Percentiles rank a stretch among this genome's conserved stretches.
phyloP scores from a whole-genome alignment of 257 asterid species.

The Parsonsia alboflavescens region DNA sequence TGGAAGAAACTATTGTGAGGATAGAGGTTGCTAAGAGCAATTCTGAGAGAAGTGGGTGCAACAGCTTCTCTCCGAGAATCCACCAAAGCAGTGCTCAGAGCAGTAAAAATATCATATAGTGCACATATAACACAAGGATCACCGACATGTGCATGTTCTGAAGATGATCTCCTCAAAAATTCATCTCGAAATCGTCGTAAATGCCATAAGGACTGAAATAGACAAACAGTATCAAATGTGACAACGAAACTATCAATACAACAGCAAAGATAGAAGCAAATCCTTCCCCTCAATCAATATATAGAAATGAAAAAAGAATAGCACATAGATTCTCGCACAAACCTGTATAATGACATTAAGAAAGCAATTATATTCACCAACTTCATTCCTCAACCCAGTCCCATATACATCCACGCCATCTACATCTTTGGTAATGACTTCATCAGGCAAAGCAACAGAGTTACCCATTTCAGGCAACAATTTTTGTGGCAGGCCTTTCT shows the following conservation, averaged over 20 bases:
- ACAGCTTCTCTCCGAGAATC: constrained; percentile 63
- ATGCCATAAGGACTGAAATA: constrained; percentile 87
- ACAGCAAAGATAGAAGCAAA: constrained; percentile 1
- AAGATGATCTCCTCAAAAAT: constrained; percentile 59
- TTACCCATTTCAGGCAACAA: constrained; percentile 36
- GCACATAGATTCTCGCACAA: constrained; percentile 19
- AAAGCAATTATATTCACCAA: constrained; percentile 96
- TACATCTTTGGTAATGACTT: constrained; percentile 25
- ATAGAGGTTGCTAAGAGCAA: constrained; percentile 84
- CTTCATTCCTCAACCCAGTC: constrained; percentile 84
- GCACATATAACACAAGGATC: constrained; percentile 95
- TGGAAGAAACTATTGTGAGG: constrained; percentile 90
- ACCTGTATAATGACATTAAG: constrained; percentile 99
- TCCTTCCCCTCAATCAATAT: background rate
- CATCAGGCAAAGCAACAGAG: constrained; percentile 28
- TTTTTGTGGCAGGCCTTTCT: constrained; percentile 31
- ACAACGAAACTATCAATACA: constrained; percentile 19
- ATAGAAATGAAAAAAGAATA: constrained; percentile 10
- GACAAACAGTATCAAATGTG: constrained; percentile 8
- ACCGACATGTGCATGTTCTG: constrained; percentile 82
- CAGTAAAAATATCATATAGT: constrained; percentile 67
- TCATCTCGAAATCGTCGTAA: constrained; percentile 74
- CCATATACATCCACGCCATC: constrained; percentile 59
- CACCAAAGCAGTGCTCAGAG: constrained; percentile 49
- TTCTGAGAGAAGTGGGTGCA: constrained; percentile 84